Evolutionary conservation across 768 basidiomycete species (phyloP).

Genomic region (Udeniomyces megalosporus): DNA sequence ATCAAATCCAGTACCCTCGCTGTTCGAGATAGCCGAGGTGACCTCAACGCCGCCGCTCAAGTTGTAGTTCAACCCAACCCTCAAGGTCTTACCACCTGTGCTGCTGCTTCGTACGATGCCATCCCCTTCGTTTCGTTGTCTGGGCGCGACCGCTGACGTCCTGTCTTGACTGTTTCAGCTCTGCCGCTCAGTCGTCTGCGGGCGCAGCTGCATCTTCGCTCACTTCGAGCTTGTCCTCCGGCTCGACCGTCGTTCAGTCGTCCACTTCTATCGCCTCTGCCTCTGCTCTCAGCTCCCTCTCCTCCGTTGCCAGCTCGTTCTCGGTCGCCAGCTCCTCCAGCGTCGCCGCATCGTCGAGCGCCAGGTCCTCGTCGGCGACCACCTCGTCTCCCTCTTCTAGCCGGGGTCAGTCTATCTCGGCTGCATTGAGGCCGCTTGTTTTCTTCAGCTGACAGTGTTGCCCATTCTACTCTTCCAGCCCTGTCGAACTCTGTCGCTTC

Average conservation of each 20-base stretch:
- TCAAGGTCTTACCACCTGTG: not conserved
- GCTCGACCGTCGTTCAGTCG: not conserved
- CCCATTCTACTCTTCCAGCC: not conserved
- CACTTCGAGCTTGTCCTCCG: not conserved
- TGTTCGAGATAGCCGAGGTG: slow-evolving; percentile 4
- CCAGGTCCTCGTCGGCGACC: not conserved
- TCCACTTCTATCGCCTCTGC: not conserved
- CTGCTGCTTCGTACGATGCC: not conserved
- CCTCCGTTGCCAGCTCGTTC: not conserved
- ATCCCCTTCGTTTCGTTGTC: too few species aligned
- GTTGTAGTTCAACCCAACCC: slow-evolving; percentile 1
- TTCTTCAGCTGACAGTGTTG: not conserved
- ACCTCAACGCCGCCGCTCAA: not conserved
- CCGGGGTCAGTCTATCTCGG: not conserved
- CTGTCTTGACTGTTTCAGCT: not conserved
- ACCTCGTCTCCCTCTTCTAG: not conserved
- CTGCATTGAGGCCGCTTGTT: not conserved
- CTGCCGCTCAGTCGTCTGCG: not conserved
- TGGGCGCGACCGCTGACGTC: not conserved
- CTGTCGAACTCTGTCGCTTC: not conserved
- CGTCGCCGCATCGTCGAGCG: not conserved
- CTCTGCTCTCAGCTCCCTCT: not conserved
- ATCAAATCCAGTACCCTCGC: not conserved
- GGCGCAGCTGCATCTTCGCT: not conserved
- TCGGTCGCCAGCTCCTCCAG: not conserved